Evolutionary conservation across 495 filamentous ascomycete species (phyloP).

Genomic region (Hyaloscypha finlandica): DNA sequence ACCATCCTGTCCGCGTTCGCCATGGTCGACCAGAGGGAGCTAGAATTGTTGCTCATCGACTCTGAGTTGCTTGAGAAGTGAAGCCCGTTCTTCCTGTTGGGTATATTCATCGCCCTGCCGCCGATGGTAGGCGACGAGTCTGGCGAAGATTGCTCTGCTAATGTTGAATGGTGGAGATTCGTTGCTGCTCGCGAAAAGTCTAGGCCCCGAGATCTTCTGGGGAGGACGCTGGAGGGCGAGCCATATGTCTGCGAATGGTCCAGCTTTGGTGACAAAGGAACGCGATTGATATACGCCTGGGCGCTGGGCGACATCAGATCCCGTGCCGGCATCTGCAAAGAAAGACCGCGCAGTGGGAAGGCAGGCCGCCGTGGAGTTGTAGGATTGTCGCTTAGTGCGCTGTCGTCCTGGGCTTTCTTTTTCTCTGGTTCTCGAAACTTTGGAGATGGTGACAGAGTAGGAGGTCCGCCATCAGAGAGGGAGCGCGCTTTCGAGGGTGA

Average conservation of each 20-base stretch:
- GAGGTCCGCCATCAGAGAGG: constrained; percentile 44
- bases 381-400: constrained; percentile 59
- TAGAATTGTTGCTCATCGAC: constrained; percentile 46
- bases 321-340: constrained; percentile 71
- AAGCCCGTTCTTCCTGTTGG: constrained; percentile 42
- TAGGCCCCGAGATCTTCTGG: constrained; percentile 80
- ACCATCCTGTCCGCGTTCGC: constrained; percentile 63
- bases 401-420: constrained; percentile 80
- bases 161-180: constrained; percentile 91
- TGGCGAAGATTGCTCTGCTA: constrained; percentile 87
- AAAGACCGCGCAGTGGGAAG: constrained; percentile 61
- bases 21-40: constrained; percentile 33
- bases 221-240: constrained; percentile 79
- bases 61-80: constrained; percentile 38
- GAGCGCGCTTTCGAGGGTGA: constrained; percentile 32
- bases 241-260: constrained; percentile 82
- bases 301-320: constrained; percentile 51
- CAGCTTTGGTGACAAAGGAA: constrained; percentile 81
- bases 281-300: constrained; percentile 59
- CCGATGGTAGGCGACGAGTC: constrained; percentile 90
- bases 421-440: constrained; percentile 58
- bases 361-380: constrained; percentile 64
- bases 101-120: constrained; percentile 78
- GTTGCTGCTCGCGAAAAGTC: constrained; percentile 95
- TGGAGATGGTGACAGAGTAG: constrained; percentile 65